Evolutionary conservation across 2,329 filamentous ascomycete genomes (phyloP), one percentile per base, ranked within the genome.

Genomic region (Pseudomassariella vexata): DNA sequence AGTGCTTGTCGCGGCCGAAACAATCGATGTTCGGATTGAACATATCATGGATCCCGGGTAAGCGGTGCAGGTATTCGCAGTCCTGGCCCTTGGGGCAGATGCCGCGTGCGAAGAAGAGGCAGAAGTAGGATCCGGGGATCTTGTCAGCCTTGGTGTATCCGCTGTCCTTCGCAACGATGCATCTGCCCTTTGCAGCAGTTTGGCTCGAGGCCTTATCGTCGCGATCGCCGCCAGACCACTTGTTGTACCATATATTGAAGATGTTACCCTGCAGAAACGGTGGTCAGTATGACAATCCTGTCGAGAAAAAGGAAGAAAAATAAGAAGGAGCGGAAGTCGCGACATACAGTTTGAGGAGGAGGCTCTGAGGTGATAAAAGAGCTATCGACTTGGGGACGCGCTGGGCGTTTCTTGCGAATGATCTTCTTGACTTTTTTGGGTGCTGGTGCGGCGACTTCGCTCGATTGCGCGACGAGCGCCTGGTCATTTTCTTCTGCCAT

Each of bases 1-100:
- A 82, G 52, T 87, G 85, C 65, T 94, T 95, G 68, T 95, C 90
- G 37, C 90, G 74, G 2, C 87, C 87, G 52, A 98, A 98, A 53
- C 88, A 94, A 63, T 98, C 92, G 14, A 95, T 79, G 47, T 95
- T 96, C 2, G 85, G 85, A 40, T 90, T 92, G 62, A 90, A 95
- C 9, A 94, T 70, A 57, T 96, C 92, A 53, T 88, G 86, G 2
- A 94, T 73, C 1, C 77, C 80, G 0, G 92, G 94, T 18, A 96
- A 65, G 5, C 92, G 78, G 57, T 98, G 92, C 5, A 98, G 75
- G 53, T 95, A 95, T 42, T 92, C 80, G 72, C 92, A 98, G 54
- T 96, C 89, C 41, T 86, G 79, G 17, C 92, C 92, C 50, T 88
- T 88, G 27, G 86, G 85, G 49, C 86, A 86, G 30, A 77, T 58